These are phyloP conservation scores for Cladosporium sphaerospermum DNA, from an alignment of 2,329 filamentous ascomycete species.

Conservation along the genomic window DNA sequence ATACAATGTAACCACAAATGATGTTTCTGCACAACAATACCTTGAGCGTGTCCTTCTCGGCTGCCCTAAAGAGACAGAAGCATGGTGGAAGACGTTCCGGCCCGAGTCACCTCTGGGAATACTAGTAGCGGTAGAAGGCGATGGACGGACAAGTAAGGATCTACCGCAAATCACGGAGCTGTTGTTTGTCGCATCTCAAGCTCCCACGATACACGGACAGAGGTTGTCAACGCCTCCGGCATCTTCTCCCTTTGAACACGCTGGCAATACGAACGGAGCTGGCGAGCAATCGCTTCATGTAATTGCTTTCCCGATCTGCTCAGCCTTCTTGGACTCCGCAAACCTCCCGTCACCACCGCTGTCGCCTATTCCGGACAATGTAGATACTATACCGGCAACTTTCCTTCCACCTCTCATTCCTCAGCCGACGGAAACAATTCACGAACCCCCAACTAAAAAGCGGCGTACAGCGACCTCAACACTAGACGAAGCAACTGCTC, in stretches of 20 bases:
- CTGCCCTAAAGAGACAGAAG: slow-evolving; percentile 6
- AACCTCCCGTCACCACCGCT: slow-evolving; percentile 18
- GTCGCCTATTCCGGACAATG: slow-evolving; percentile 19
- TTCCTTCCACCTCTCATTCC: slow-evolving; percentile 18
- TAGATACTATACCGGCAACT: slow-evolving; percentile 14
- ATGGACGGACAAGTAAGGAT: not conserved
- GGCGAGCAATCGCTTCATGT: slow-evolving; percentile 17
- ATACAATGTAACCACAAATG: slow-evolving; percentile 34
- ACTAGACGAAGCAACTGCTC: slow-evolving; percentile 43
- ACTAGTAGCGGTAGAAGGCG: slow-evolving; percentile 28
- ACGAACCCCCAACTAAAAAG: slow-evolving; percentile 31
- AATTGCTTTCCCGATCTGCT: slow-evolving; percentile 41
- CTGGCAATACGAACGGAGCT: not conserved
- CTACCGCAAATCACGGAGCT: slow-evolving; percentile 35
- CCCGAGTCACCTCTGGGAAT: slow-evolving; percentile 37
- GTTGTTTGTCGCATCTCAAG: slow-evolving; percentile 39
- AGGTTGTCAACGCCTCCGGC: slow-evolving; percentile 30
- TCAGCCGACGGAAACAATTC: slow-evolving; percentile 15
- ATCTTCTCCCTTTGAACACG: slow-evolving; percentile 20
- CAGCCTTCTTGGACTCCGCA: slow-evolving; percentile 30
- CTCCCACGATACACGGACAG: slow-evolving; percentile 11
- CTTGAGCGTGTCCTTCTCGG: slow-evolving; percentile 33
- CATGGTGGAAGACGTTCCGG: slow-evolving; percentile 34
- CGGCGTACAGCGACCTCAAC: slow-evolving; percentile 37
- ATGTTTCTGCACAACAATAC: slow-evolving; percentile 32